Base-by-base conservation (phyloP, 1,284 basidiomycete genomes). In the Peniophora sp. region DNA sequence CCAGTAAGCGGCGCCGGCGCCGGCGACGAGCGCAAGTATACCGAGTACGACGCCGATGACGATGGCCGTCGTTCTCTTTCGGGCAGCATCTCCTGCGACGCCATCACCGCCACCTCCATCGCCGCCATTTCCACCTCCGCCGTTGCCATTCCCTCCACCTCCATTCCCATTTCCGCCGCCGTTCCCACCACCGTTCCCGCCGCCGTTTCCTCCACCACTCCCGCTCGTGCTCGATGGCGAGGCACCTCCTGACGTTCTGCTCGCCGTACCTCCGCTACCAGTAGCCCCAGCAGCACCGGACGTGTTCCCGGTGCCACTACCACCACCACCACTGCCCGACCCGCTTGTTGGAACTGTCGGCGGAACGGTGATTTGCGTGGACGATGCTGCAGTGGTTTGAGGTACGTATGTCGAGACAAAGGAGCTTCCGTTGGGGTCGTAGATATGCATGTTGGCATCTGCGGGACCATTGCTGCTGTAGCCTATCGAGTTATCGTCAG, bases 11-110 rank as follows among this genome's bases (percentile, higher is more conserved):
- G 62, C 68, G 1, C 72, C 51, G 11, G 61, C 70, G 9, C 70
- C 64, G 9, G 68, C 69, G 24, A 82, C 51, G 9, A 85, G 64
- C 10, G 68, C 79, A 15, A 85, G 61, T 3, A 77, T 59, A 24
- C 78, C 82, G 45, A 88, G 69, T 2, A 74, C 65, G 10, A 76
- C 71, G 10, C 82, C 81, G 17, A 88, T 63, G 8, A 74, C 77
- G 53, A 87, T 79, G 8, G 71, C 74, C 0, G 70, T 69, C 8
- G 65, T 55, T 44, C 63, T 53, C 39, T 41, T 41, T n/a, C n/a
- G 5, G 5, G n/a, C 39, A 8, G 22, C 55, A 64, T 23, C 58
- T 67, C 12, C 56, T 52, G 14, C 54, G n/a, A 54, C 51, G 35
- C 57, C 47, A 48, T 51, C 52, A 11, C 57, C 49, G 20, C 52